These are phyloP conservation scores for Suhomyces bribrorum DNA, from an alignment of 1,139 yeast species.

Conservation along the genomic window DNA sequence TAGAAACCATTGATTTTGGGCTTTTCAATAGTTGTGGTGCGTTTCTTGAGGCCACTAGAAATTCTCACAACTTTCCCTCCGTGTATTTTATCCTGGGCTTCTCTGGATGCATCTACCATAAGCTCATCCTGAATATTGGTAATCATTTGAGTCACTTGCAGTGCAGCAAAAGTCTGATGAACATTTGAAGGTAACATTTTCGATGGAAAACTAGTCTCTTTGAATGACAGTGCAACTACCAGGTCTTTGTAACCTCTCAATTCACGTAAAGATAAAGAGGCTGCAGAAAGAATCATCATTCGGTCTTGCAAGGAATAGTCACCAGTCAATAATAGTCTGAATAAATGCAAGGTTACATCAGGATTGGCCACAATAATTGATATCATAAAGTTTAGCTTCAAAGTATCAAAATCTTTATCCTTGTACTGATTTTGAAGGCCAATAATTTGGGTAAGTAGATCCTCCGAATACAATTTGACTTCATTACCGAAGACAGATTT, in stretches of 20 bases:
- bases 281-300: conserved; percentile 52
- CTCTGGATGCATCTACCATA: conserved; percentile 38
- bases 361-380: conserved; percentile 56
- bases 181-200: conserved; percentile 48
- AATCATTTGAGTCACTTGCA: background rate
- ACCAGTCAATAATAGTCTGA: conserved; percentile 50
- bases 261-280: conserved; percentile 62
- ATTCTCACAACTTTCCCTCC: conserved; percentile 52
- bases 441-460: conserved; percentile 46
- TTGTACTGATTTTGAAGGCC: conserved; percentile 53
- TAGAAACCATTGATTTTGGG: conserved; percentile 39
- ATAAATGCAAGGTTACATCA: conserved; percentile 36
- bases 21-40: conserved; percentile 6
- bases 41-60: conserved; percentile 40
- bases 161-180: conserved; percentile 36
- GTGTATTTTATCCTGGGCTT: conserved; percentile 41
- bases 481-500: conserved; percentile 58
- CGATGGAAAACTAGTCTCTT: conserved; percentile 34
- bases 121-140: conserved; percentile 33
- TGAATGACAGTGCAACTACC: conserved; percentile 37
- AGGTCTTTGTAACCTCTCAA: conserved; percentile 59
- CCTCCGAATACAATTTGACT: conserved; percentile 48
- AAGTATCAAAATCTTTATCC: conserved; percentile 50
- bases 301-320: conserved; percentile 70
- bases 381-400: conserved; percentile 51